phyloP scores from a whole-genome alignment of 2,329 filamentous ascomycete genomes.

The Pseudopithomyces maydicus region DNA sequence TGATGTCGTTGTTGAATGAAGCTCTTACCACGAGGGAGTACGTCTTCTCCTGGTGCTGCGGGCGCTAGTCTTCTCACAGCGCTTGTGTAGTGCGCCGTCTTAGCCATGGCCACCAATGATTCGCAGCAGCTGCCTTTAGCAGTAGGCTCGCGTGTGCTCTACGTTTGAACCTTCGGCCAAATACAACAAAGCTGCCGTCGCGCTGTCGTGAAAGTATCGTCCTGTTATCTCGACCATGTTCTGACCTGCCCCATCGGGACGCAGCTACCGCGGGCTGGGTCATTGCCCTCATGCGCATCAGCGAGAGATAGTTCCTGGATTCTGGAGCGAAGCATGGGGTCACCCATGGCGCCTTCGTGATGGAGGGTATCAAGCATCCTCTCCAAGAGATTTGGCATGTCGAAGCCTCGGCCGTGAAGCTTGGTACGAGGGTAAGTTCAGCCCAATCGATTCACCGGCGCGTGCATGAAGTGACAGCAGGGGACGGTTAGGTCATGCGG shows the following conservation, averaged over 20 bases:
- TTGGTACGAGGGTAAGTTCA: background rate
- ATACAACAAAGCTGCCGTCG: background rate
- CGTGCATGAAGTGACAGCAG: background rate
- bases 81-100: background rate
- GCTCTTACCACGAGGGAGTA: background rate
- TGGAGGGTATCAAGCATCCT: constrained; percentile 7
- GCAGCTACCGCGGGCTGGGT: background rate
- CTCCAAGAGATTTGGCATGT: background rate
- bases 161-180: constrained; percentile 5
- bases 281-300: background rate
- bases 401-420: constrained; percentile 5
- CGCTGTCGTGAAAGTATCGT: background rate
- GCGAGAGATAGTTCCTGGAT: background rate
- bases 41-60: background rate
- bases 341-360: background rate
- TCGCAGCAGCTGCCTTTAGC: background rate
- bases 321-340: background rate
- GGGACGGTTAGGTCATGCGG: background rate
- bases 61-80: background rate
- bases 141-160: background rate
- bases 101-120: background rate
- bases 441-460: background rate
- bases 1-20: constrained; percentile 7
- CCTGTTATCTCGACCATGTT: background rate
- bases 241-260: constrained; percentile 6